Percentiles rank a stretch among this genome's conserved stretches.
Evolutionary conservation across 2,329 filamentous ascomycete genomes (phyloP).

Genomic region (Penicillium sp.): DNA sequence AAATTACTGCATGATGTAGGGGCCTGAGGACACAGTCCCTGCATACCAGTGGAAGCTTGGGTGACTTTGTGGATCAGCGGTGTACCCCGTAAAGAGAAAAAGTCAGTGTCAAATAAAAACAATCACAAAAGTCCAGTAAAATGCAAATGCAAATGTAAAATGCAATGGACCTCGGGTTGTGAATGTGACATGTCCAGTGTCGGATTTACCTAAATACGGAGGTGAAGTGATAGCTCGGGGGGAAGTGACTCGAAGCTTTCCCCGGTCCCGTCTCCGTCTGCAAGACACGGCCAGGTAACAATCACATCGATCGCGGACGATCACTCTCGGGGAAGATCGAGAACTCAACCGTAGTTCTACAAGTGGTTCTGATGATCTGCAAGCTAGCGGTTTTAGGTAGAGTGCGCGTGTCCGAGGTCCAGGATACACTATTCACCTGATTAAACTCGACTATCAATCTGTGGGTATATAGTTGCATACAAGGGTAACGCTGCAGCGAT

Average conservation of each 20-base stretch:
- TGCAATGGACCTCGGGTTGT: conserved; percentile 2
- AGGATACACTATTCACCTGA: neutral
- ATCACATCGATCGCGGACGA: conserved; percentile 14
- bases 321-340: conserved; percentile 3
- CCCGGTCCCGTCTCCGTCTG: conserved; percentile 17
- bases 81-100: conserved; percentile 2
- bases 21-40: conserved; percentile 16
- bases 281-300: conserved; percentile 13
- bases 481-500: conserved; percentile 6
- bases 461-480: conserved; percentile 4
- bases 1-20: conserved; percentile 1
- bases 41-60: conserved; percentile 19
- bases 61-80: conserved; percentile 8
- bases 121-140: neutral
- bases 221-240: conserved; percentile 18
- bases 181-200: conserved; percentile 23
- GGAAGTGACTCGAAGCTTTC: conserved; percentile 13
- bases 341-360: conserved; percentile 3
- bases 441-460: conserved; percentile 2
- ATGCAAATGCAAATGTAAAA: neutral
- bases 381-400: conserved; percentile 3
- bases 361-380: conserved; percentile 8
- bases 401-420: neutral
- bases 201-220: conserved; percentile 4
- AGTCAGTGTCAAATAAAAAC: neutral